Percentiles rank a stretch among this genome's conserved stretches.
phyloP scores from a whole-genome alignment of 257 asterid genomes.

The Lantana camara region DNA sequence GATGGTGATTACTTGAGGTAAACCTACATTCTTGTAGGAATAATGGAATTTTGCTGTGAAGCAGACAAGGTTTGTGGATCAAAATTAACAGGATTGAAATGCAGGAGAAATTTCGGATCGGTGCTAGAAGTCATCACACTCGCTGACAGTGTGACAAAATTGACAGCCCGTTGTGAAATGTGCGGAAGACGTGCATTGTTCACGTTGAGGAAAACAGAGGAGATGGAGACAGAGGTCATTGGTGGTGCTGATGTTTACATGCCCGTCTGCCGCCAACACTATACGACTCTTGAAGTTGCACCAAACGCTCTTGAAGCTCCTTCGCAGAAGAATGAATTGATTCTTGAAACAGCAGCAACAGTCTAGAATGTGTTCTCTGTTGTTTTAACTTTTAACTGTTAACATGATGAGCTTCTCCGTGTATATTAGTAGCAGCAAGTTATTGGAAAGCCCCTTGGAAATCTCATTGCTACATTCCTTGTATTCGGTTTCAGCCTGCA shows the following conservation, averaged over 20 bases:
- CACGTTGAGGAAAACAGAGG: constrained; percentile 69
- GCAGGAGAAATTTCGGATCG: constrained; percentile 67
- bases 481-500: too few species aligned
- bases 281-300: constrained; percentile 27
- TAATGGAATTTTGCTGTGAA: background rate
- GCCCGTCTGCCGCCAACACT: constrained; percentile 93
- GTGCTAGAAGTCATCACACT: constrained; percentile 74
- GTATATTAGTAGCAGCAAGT: too few species aligned
- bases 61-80: background rate
- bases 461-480: too few species aligned
- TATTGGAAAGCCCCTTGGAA: too few species aligned
- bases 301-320: constrained; percentile 18
- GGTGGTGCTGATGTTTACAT: constrained; percentile 87
- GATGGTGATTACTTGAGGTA: constrained; percentile 91
- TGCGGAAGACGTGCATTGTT: constrained; percentile 73
- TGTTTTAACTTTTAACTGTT: too few species aligned
- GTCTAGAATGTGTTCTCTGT: constrained; percentile 11
- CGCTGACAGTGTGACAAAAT: constrained; percentile 77
- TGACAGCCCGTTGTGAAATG: constrained; percentile 77
- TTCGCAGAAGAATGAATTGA: background rate
- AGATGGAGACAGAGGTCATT: constrained; percentile 62
- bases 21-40: background rate
- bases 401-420: background rate
- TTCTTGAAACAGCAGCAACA: constrained; percentile 13
- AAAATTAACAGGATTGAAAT: background rate